phyloP scores from a whole-genome alignment of 192 early-diverging fungal genomes.

The Dispira simplex region DNA sequence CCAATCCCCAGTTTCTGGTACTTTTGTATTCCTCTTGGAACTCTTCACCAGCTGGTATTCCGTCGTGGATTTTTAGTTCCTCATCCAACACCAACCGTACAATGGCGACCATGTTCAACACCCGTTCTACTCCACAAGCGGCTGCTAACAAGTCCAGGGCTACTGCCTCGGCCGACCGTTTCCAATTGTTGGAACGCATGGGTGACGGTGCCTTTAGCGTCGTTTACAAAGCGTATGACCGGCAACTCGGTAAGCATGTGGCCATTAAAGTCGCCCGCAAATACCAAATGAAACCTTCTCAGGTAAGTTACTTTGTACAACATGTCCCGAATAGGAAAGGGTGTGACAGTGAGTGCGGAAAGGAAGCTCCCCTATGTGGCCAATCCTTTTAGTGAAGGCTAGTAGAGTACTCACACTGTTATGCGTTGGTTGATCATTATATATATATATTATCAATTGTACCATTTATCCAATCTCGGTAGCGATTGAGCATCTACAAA shows the following conservation, averaged over 20 bases:
- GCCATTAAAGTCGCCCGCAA: slow-evolving; percentile 78
- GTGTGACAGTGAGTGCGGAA: too few species aligned
- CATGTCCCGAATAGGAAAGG: neutral
- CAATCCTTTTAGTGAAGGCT: too few species aligned
- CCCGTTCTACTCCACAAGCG: too few species aligned
- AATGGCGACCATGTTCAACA: too few species aligned
- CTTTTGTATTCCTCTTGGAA: too few species aligned
- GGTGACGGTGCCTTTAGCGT: slow-evolving; percentile 12
- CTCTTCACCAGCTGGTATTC: too few species aligned
- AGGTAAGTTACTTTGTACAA: slow-evolving; percentile 25
- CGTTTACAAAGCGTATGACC: slow-evolving; percentile 10
- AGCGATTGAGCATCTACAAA: slow-evolving; percentile 70
- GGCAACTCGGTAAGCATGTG: slow-evolving; percentile 33
- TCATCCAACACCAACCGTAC: too few species aligned
- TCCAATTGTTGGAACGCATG: slow-evolving; percentile 25
- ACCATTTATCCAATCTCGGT: neutral
- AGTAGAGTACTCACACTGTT: too few species aligned
- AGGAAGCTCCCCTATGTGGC: too few species aligned
- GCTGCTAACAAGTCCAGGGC: neutral
- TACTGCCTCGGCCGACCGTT: neutral
- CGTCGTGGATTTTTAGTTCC: too few species aligned
- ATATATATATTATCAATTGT: too few species aligned
- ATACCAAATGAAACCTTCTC: slow-evolving; percentile 46
- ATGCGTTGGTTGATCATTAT: neutral
- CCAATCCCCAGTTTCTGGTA: too few species aligned